Base-by-base conservation (phyloP, 176 grass and related monocot genomes). In the Oryza rufipogon region DNA sequence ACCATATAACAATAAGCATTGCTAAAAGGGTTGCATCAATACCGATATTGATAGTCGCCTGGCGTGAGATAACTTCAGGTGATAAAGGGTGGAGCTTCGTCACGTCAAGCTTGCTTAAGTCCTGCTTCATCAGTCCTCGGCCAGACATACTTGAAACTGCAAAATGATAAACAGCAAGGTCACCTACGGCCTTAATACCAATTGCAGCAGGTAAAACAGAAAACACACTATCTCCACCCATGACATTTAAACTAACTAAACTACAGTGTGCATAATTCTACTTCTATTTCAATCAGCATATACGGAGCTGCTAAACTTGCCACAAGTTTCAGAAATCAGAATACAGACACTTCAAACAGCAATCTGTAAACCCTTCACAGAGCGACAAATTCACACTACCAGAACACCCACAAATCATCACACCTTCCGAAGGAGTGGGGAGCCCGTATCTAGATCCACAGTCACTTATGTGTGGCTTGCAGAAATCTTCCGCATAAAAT, bases 1-100 rank as follows among this genome's bases (percentile, higher is more conserved):
- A 44, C 16, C 22, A 70, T 11, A 64, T 41, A 76, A 75, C n/a
- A n/a, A 2, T 2, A 54, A 75, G 13, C 32, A 25, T 73, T 3
- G 0, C 0, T 10, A 32, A 19, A 45, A 32, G 19, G 25, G 64
- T 15, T 9, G 7, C n/a, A 84, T 80, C 61, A 41, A n/a, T 74
- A 94, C 95, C 95, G 46, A 97, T 97, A 88, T 97, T 94, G 49
- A 94, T 97, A 0, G 92, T 94, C 2, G 92, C 95, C 65, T 97
- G 95, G 66, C 88, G 84, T 71, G 95, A 94, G 64, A 97, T 97
- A 78, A 97, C 90, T 83, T 97, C 92, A 49, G 95, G 95, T 1
- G 92, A 97, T 47, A 92, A 16, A 16, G 95, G 90, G 68, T 94
- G 86, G 32, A 94, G 92, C 77, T 94, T 92, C 25, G 83, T 92